Conservation (phyloP, 2,329 filamentous ascomycete species). For the Calonectria fujianensis region DNA sequence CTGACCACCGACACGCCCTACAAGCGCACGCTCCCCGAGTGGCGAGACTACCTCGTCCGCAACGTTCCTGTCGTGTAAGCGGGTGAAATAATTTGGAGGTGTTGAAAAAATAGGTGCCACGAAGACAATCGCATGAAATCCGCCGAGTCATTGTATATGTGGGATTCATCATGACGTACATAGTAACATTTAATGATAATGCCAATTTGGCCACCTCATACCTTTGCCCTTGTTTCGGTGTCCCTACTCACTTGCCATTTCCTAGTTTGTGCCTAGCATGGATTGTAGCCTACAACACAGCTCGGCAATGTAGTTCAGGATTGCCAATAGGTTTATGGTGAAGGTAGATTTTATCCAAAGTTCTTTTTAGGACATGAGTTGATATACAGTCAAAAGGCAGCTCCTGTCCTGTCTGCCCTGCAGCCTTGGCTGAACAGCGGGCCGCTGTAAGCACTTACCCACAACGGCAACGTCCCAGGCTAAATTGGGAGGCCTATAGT, state of each 20-base stretch:
- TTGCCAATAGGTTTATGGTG: too few species aligned
- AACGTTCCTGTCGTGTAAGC: slow-evolving; percentile 62
- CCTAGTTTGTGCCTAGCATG: background rate
- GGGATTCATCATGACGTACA: slow-evolving; percentile 29
- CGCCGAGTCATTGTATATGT: slow-evolving; percentile 27
- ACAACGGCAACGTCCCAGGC: background rate
- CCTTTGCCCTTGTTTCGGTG: background rate
- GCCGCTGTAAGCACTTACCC: background rate
- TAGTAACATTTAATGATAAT: slow-evolving; percentile 43
- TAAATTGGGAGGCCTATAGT: background rate
- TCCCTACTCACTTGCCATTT: background rate
- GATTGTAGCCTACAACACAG: too few species aligned
- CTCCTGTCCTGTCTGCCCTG: background rate
- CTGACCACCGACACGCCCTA: slow-evolving; percentile 63
- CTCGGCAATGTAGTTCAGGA: too few species aligned
- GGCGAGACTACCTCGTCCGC: slow-evolving; percentile 69
- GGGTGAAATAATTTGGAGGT: slow-evolving; percentile 53
- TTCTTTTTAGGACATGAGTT: too few species aligned
- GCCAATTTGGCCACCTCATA: slow-evolving; percentile 16
- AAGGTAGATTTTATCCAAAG: too few species aligned
- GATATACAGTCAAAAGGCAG: too few species aligned
- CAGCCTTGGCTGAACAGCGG: background rate
- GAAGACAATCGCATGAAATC: background rate
- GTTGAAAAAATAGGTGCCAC: background rate
- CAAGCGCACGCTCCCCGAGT: slow-evolving; percentile 70